A percentile compares a stretch with the other conserved stretches of the same genome.
Conservation (phyloP, 495 filamentous ascomycete genomes). For the Neurospora sp. region DNA sequence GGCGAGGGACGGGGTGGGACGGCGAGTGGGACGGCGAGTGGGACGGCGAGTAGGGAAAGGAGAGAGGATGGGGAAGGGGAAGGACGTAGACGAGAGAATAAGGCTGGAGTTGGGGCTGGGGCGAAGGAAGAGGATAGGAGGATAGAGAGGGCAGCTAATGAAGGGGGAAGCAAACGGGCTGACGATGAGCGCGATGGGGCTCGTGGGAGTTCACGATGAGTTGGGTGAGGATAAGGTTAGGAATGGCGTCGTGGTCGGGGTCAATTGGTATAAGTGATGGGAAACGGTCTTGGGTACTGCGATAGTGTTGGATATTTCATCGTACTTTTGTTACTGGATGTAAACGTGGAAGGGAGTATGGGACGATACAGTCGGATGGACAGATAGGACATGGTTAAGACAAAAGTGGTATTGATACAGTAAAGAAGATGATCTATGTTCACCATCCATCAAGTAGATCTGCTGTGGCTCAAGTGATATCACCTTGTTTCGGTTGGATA, state of each 20-base stretch:
- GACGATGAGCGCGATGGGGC: background rate
- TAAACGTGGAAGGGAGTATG: background rate
- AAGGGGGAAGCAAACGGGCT: background rate
- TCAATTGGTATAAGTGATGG: background rate
- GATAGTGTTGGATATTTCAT: background rate
- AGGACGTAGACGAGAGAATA: background rate
- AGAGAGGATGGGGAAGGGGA: background rate
- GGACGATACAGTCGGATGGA: background rate
- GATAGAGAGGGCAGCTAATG: background rate
- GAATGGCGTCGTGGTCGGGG: background rate
- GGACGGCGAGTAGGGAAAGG: background rate
- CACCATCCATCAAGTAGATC: background rate
- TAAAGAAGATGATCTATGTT: background rate
- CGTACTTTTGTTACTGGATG: too few species aligned
- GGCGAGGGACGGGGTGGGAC: background rate
- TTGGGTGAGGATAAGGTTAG: background rate
- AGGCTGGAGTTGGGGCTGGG: background rate
- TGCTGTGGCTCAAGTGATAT: background rate
- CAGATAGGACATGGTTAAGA: background rate
- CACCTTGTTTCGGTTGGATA: background rate
- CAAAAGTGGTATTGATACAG: background rate
- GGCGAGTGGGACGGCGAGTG: background rate
- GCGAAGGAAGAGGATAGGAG: background rate
- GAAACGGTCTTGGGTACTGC: background rate
- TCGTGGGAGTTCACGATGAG: background rate